phyloP scores from a whole-genome alignment of 148 eudicot species.

The Dysphania ambrosioides region DNA sequence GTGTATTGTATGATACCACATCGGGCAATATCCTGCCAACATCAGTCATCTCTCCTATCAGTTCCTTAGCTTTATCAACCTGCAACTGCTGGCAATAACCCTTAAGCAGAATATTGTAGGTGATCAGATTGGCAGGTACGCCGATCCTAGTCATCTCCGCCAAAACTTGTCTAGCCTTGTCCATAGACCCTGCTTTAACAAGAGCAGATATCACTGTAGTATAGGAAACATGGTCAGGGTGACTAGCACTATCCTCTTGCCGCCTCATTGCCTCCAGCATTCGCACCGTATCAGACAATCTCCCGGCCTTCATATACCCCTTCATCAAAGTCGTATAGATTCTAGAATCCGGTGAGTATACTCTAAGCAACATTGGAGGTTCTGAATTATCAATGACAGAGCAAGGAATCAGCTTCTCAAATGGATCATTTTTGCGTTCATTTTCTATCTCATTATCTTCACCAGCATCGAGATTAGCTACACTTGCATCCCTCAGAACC shows the following conservation, averaged over 20 bases:
- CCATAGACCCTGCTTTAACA: slow-evolving; percentile 81
- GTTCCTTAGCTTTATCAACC: slow-evolving; percentile 64
- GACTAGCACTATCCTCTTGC: slow-evolving; percentile 66
- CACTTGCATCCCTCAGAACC: slow-evolving; percentile 47
- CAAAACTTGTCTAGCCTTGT: slow-evolving; percentile 64
- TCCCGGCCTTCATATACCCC: slow-evolving; percentile 88
- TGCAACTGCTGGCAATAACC: slow-evolving; percentile 91
- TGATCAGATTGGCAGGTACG: slow-evolving; percentile 65
- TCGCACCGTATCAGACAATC: slow-evolving; percentile 71
- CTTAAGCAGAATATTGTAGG: slow-evolving; percentile 85
- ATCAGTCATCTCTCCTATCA: slow-evolving; percentile 62
- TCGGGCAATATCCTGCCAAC: slow-evolving; percentile 64
- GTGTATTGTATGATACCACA: slow-evolving; percentile 85
- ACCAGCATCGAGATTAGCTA: slow-evolving; percentile 22
- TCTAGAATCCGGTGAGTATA: slow-evolving; percentile 58
- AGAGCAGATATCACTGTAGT: slow-evolving; percentile 85
- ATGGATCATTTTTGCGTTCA: slow-evolving; percentile 26
- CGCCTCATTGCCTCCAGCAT: slow-evolving; percentile 89
- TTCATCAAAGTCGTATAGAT: slow-evolving; percentile 93
- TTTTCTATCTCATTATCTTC: slow-evolving; percentile 16
- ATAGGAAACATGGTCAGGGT: slow-evolving; percentile 87
- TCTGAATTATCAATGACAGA: slow-evolving; percentile 27
- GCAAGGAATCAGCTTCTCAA: slow-evolving; percentile 63
- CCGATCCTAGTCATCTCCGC: slow-evolving; percentile 69
- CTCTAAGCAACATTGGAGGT: slow-evolving; percentile 59